Conservation (phyloP, 495 filamentous ascomycete genomes). For the Xylaria telfairii region DNA sequence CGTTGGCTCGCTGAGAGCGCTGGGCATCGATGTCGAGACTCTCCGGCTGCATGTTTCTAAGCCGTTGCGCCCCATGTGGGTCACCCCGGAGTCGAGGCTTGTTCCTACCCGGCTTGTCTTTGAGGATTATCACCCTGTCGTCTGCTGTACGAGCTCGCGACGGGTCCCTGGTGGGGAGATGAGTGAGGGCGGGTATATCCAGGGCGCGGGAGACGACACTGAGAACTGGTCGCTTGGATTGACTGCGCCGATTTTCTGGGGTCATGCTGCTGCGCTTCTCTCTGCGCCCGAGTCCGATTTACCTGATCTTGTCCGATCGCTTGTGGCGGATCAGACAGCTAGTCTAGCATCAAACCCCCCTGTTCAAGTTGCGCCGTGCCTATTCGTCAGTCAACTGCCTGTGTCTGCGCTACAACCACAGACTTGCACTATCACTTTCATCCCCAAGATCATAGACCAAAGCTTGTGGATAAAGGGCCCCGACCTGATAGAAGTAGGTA, state of each 20-base stretch:
- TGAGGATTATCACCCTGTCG: slow-evolving; percentile 67
- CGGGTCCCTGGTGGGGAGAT: slow-evolving; percentile 69
- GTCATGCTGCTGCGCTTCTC: slow-evolving; percentile 61
- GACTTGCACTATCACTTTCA: slow-evolving; percentile 39
- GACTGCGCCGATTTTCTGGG: slow-evolving; percentile 81
- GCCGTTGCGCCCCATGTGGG: slow-evolving; percentile 69
- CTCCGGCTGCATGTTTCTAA: slow-evolving; percentile 52
- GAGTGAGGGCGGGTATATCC: slow-evolving; percentile 79
- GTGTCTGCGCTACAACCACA: slow-evolving; percentile 17
- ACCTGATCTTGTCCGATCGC: slow-evolving; percentile 62
- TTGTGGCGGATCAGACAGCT: slow-evolving; percentile 49
- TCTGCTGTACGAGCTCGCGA: slow-evolving; percentile 82
- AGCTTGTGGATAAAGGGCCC: slow-evolving; percentile 42
- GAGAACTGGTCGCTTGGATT: slow-evolving; percentile 87
- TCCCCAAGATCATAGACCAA: slow-evolving; percentile 43
- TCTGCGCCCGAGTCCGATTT: slow-evolving; percentile 67
- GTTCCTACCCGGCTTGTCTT: slow-evolving; percentile 43
- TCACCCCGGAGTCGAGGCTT: slow-evolving; percentile 53
- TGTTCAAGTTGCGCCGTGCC: slow-evolving; percentile 40
- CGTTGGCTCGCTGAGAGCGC: slow-evolving; percentile 59
- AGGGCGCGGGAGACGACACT: slow-evolving; percentile 91
- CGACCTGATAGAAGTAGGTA: slow-evolving; percentile 64
- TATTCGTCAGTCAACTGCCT: slow-evolving; percentile 43
- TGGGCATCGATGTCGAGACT: slow-evolving; percentile 40
- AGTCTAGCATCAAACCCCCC: slow-evolving; percentile 36